These are phyloP conservation scores for Paulownia fortunei DNA, from an alignment of 257 asterid genomes.

Conservation along the genomic window DNA sequence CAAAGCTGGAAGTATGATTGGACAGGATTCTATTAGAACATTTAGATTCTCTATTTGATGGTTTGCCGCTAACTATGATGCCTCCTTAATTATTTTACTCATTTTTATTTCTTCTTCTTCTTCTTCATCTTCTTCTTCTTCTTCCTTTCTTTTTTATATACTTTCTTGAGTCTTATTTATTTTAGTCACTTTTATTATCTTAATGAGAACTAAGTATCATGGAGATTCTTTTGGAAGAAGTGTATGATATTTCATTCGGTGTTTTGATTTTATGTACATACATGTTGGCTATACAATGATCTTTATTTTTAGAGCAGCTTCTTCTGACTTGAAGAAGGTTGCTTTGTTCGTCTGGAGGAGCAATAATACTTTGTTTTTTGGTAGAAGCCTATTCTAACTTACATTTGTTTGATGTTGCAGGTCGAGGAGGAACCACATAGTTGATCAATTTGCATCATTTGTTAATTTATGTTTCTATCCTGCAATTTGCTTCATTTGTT, in stretches of 20 bases:
- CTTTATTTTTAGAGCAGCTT: neutral
- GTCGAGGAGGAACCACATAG: conserved; percentile 31
- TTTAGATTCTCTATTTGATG: conserved; percentile 29
- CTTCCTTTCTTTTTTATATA: neutral
- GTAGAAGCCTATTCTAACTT: conserved; percentile 23
- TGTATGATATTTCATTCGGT: neutral
- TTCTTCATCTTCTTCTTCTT: neutral
- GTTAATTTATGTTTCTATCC: neutral
- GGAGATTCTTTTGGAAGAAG: neutral
- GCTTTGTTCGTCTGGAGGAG: conserved; percentile 23
- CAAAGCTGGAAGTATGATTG: conserved; percentile 22
- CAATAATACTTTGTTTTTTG: conserved; percentile 24
- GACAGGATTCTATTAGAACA: neutral
- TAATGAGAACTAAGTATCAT: neutral
- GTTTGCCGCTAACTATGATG: conserved; percentile 22
- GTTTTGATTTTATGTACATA: conserved; percentile 11
- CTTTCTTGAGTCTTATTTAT: neutral
- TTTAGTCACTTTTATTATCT: neutral
- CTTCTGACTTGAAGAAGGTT: conserved; percentile 12
- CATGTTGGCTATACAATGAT: neutral
- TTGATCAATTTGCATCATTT: conserved; percentile 22
- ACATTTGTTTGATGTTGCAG: conserved; percentile 35
- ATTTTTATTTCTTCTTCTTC: neutral
- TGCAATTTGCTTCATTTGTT: conserved; percentile 11
- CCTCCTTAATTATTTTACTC: conserved; percentile 5